Conservation (phyloP, 2,329 filamentous ascomycete species). For the Zarea fungicola region DNA sequence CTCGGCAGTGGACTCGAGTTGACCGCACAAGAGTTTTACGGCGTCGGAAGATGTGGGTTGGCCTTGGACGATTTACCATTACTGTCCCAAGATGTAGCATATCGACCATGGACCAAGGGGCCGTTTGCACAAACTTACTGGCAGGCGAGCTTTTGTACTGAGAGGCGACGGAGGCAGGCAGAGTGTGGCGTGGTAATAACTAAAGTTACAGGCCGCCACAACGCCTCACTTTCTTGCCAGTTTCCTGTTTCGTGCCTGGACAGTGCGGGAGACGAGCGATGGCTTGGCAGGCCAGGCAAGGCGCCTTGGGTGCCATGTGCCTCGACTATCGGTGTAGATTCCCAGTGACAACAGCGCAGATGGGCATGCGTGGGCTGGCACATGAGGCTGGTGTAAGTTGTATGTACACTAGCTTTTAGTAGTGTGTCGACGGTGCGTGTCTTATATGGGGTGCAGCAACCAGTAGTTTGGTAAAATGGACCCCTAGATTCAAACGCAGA, state of each 20-base stretch:
- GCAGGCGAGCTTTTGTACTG: not conserved
- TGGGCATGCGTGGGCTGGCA: not conserved
- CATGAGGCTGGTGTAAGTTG: constrained; percentile 3
- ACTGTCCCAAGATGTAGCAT: not conserved
- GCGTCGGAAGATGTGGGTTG: no score
- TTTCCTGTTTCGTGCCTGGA: not conserved
- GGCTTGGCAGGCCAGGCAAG: not conserved
- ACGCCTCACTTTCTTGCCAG: constrained; percentile 2
- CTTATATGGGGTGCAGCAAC: no score
- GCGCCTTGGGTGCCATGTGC: not conserved
- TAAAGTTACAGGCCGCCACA: constrained; percentile 3
- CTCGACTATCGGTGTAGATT: constrained; percentile 4
- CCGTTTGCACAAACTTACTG: not conserved
- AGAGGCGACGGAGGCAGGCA: not conserved
- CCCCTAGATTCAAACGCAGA: constrained; percentile 3
- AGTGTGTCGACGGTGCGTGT: constrained; percentile 1
- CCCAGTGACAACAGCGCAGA: not conserved
- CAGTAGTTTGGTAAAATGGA: constrained; percentile 4
- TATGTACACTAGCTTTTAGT: no score
- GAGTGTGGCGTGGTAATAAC: not conserved
- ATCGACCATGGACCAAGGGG: no score
- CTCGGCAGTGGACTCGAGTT: no score
- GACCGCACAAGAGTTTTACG: no score
- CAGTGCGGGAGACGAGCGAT: not conserved
- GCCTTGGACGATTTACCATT: no score